Base-by-base conservation (phyloP, 805 yeast species). In the Suhomyces pyralidae region DNA sequence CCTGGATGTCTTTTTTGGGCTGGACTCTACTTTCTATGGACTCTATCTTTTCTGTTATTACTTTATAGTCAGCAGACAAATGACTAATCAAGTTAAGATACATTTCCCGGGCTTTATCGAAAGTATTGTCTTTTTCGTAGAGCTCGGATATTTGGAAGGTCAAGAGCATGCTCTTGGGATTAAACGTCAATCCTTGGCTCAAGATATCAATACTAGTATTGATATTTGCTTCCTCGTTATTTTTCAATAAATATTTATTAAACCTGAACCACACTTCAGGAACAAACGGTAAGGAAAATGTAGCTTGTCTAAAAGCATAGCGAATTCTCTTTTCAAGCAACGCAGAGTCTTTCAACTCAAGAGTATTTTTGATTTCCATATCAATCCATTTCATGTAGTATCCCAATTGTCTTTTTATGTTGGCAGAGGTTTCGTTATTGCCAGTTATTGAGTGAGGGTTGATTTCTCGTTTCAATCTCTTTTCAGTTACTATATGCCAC, bases 251-350 rank as follows among this genome's bases (percentile, higher is more conserved):
- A 51, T 70, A 78, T 32, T 73, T 72, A 44, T 64, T 73, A 57
- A 77, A 84, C 54, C 84, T 84, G 64, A 81, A 89, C 96, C 96
- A 91, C 24, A 86, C 66, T 60, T 86, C 90, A 0, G 94, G 88
- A 45, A 78, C 81, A 63, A 85, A 86, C 14, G 84, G 79, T 49
- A 86, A 68, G 10, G 81, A 66, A 59, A 82, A 80, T 7, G 84
- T 73, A 1, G 94, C 84, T 65, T 89, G 88, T 58, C 80, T 80
- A 66, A 81, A 90, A n/a, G 86, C 86, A 63, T 84, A 88, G 34
- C 79, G 79, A 12, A 91, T 75, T 62, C 98, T 79, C 49, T 75
- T 74, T 25, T 77, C 73, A 22, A 84, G 62, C 5, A 68, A 61
- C 8, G 57, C 57, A 9, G 77, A 81, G 43, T 80, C 82, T 6